These are phyloP conservation scores for Salvia miltiorrhiza DNA, from an alignment of 257 asterid species.

Conservation along the genomic window DNA sequence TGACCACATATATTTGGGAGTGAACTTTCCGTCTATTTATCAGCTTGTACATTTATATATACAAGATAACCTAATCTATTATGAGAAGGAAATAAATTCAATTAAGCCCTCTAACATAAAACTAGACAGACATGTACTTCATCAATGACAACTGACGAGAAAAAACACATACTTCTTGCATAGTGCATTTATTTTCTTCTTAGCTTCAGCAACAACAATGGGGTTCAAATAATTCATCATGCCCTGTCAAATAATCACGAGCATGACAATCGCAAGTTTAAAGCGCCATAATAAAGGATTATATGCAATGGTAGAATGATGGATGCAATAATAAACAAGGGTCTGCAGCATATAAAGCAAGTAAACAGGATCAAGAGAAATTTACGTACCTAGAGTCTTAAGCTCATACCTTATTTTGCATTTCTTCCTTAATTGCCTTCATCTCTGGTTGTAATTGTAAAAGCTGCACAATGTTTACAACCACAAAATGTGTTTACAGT, in stretches of 20 bases:
- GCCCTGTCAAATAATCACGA: constrained; percentile 48
- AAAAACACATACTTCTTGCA: constrained; percentile 65
- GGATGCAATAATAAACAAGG: constrained; percentile 13
- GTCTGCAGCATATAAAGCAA: constrained; percentile 4
- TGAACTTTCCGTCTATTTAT: too few species aligned
- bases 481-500: constrained; percentile 12
- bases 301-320: constrained; percentile 3
- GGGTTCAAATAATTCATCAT: too few species aligned
- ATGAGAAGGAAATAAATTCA: too few species aligned
- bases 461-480: constrained; percentile 55
- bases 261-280: background rate
- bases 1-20: too few species aligned
- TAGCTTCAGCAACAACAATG: constrained; percentile 76
- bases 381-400: background rate
- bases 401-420: constrained; percentile 59
- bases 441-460: constrained; percentile 60
- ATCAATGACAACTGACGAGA: constrained; percentile 4
- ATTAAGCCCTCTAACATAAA: background rate
- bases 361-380: background rate
- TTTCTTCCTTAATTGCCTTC: constrained; percentile 76
- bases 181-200: constrained; percentile 49
- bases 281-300: constrained; percentile 13
- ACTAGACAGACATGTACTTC: constrained; percentile 6
- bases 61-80: too few species aligned
- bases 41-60: too few species aligned